Percentiles rank a stretch among this genome's conserved stretches.
phyloP scores from a whole-genome alignment of 2,329 filamentous ascomycete species.

The Xylariaceae sp. region DNA sequence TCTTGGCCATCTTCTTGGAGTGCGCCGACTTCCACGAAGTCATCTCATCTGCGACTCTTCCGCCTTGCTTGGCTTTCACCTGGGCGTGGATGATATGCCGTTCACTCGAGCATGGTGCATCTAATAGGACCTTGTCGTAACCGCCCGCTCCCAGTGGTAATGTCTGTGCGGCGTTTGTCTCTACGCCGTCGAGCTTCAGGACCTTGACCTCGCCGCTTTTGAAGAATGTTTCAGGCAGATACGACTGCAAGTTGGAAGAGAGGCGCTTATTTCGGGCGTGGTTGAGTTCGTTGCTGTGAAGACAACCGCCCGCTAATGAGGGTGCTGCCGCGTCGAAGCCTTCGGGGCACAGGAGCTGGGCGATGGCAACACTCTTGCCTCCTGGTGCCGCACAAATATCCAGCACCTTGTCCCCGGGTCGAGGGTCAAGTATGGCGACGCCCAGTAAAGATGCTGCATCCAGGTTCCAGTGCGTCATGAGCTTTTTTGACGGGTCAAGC shows the following conservation, averaged over 20 bases:
- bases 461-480: slow-evolving; percentile 27
- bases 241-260: slow-evolving; percentile 19
- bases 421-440: slow-evolving; percentile 28
- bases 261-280: slow-evolving; percentile 28
- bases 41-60: slow-evolving; percentile 31
- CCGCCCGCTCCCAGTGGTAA: slow-evolving; percentile 25
- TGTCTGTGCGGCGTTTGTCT: slow-evolving; percentile 19
- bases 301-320: slow-evolving; percentile 21
- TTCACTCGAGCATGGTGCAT: slow-evolving; percentile 37
- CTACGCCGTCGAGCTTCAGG: slow-evolving; percentile 22
- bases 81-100: slow-evolving; percentile 34
- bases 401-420: slow-evolving; percentile 32
- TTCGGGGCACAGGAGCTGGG: slow-evolving; percentile 20
- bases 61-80: slow-evolving; percentile 23
- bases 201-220: slow-evolving; percentile 17
- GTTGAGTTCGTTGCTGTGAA: slow-evolving; percentile 35
- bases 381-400: slow-evolving; percentile 35
- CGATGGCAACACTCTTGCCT: slow-evolving; percentile 13
- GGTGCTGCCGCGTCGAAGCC: slow-evolving; percentile 9
- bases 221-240: slow-evolving; percentile 20
- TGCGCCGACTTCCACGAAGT: slow-evolving; percentile 31
- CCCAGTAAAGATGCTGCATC: slow-evolving; percentile 26
- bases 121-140: slow-evolving; percentile 36
- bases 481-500: slow-evolving; percentile 9
- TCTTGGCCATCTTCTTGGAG: slow-evolving; percentile 31